A percentile compares a stretch with the other conserved stretches of the same genome.
These are phyloP conservation scores for Sporothrix brunneoviolacea DNA, from an alignment of 2,329 filamentous ascomycete genomes.

Conservation along the genomic window DNA sequence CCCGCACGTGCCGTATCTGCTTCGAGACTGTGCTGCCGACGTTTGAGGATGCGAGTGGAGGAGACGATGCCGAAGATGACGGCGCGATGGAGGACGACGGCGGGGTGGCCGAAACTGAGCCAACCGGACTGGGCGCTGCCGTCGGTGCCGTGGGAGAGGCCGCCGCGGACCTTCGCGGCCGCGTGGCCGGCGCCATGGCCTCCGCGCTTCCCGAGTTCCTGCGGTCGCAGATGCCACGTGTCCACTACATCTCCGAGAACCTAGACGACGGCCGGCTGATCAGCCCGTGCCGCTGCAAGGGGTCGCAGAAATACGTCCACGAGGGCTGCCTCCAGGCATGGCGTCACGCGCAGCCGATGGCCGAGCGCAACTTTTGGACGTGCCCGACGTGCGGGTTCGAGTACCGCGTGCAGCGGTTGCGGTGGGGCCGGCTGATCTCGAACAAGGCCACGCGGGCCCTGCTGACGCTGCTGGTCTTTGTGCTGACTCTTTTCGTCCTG, in stretches of 20 bases:
- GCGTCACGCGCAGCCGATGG: conserved; percentile 64
- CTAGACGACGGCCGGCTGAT: conserved; percentile 69
- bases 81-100: background rate
- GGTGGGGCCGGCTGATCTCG: conserved; percentile 64
- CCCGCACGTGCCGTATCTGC: conserved; percentile 83
- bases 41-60: conserved; percentile 31
- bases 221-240: conserved; percentile 22
- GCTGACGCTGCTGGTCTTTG: conserved; percentile 66
- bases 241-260: conserved; percentile 65
- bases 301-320: conserved; percentile 88
- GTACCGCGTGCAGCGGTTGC: conserved; percentile 72
- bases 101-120: conserved; percentile 9
- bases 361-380: conserved; percentile 68
- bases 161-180: background rate
- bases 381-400: conserved; percentile 83
- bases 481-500: conserved; percentile 68
- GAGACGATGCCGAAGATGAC: conserved; percentile 4
- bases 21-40: conserved; percentile 58
- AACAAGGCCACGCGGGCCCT: conserved; percentile 59
- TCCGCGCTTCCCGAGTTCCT: conserved; percentile 27
- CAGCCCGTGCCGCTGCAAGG: conserved; percentile 88
- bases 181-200: conserved; percentile 6
- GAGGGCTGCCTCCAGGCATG: conserved; percentile 81
- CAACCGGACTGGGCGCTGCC: background rate
- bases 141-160: background rate